Evolutionary conservation across 2,329 filamentous ascomycete species (phyloP).

Genomic region (Microdochium paspali): DNA sequence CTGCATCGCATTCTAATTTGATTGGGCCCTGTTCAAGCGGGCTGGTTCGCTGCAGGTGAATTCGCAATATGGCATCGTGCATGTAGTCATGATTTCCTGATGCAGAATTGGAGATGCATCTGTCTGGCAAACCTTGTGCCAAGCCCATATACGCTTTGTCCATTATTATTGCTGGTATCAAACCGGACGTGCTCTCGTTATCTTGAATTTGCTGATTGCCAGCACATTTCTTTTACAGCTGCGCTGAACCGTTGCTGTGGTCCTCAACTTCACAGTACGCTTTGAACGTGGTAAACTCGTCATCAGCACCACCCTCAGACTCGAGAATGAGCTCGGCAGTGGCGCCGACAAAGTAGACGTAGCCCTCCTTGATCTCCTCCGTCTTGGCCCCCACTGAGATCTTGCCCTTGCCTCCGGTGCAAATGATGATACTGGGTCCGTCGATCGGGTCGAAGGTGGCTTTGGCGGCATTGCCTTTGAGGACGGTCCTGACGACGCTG

Average conservation of each 20-base stretch:
- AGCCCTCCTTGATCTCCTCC: slow-evolving; percentile 63
- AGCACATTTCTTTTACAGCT: not conserved
- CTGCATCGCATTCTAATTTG: no score
- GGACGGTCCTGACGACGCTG: slow-evolving; percentile 70
- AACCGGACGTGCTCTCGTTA: no score
- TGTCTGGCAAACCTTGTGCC: no score
- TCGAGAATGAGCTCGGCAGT: slow-evolving; percentile 77
- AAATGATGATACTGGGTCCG: slow-evolving; percentile 88
- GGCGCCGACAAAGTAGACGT: slow-evolving; percentile 79
- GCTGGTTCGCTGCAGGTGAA: no score
- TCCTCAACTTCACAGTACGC: slow-evolving; percentile 80
- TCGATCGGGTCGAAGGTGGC: slow-evolving; percentile 80
- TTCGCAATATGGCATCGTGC: no score
- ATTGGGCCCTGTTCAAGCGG: no score
- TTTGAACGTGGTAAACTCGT: slow-evolving; percentile 80
- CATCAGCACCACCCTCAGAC: slow-evolving; percentile 47
- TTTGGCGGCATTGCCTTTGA: slow-evolving; percentile 66
- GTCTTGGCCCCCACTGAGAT: slow-evolving; percentile 79
- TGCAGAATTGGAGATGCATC: no score
- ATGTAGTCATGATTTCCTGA: no score
- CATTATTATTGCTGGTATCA: no score
- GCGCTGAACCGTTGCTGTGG: slow-evolving; percentile 21
- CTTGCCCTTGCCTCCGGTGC: slow-evolving; percentile 71
- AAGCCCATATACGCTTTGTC: no score
- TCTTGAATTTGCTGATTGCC: no score